A percentile compares a stretch with the other conserved stretches of the same genome.
These are phyloP conservation scores for Paratinospora sagittata DNA, from an alignment of 164 flowering plant species.

Conservation along the genomic window DNA sequence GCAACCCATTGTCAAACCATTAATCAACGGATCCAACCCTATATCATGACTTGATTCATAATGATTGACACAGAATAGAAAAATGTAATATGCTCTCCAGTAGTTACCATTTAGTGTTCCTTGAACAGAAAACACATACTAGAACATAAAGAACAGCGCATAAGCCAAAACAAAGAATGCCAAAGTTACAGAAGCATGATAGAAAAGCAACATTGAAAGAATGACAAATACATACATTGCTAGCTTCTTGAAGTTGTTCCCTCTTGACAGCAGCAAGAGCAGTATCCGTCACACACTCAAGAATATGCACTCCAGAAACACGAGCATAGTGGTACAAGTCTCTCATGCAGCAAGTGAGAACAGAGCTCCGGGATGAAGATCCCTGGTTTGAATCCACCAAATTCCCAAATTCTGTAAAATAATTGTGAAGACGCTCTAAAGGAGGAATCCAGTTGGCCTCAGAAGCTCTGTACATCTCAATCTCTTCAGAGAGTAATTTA, in stretches of 20 bases:
- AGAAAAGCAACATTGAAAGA: not conserved
- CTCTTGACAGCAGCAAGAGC: conserved; percentile 70
- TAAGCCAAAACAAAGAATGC: not conserved
- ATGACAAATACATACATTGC: conserved; percentile 52
- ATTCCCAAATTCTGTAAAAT: conserved; percentile 23
- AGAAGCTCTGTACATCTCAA: conserved; percentile 42
- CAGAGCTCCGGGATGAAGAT: conserved; percentile 24
- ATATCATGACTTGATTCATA: not conserved
- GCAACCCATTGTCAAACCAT: not conserved
- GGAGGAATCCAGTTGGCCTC: conserved; percentile 55
- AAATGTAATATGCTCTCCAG: not conserved
- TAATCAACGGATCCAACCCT: not conserved
- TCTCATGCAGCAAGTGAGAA: conserved; percentile 51
- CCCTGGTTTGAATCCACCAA: conserved; percentile 22
- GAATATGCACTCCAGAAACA: conserved; percentile 67
- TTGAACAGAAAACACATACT: not conserved
- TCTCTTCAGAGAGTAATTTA: conserved; percentile 60
- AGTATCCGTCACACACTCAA: conserved; percentile 71
- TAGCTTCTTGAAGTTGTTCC: conserved; percentile 77
- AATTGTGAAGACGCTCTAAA: conserved; percentile 48
- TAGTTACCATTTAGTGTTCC: not conserved
- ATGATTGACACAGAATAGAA: not conserved
- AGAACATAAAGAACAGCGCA: not conserved
- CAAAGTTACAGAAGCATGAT: not conserved
- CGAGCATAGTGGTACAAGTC: conserved; percentile 94